Evolutionary conservation across 2,329 filamentous ascomycete genomes (phyloP), one percentile per base, ranked within the genome.

Genomic region (Cordyceps tenuipes): DNA sequence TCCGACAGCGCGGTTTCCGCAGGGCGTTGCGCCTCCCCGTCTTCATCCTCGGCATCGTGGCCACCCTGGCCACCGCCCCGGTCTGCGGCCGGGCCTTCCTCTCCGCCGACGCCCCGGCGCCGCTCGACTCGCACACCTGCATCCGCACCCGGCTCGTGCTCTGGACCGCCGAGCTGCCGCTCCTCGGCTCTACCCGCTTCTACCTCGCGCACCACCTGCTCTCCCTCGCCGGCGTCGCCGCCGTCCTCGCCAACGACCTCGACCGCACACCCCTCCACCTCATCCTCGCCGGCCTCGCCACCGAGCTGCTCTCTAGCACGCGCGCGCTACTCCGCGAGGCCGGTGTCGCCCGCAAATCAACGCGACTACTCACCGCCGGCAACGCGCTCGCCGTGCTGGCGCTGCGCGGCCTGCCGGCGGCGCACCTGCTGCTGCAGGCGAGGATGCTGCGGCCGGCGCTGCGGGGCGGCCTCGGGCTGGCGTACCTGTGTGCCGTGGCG

Each of bases 101-200:
- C 19, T 57, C 47, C 1, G 62, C 59, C 12, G 29, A 13, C 6
- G 34, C 51, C 15, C n/a, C 51, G 6, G 47, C 44, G 48, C 34
- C 63, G 8, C n/a, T 51, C 13, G 15, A 34, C n/a, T 60, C 52
- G 23, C 59, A 58, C 12, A 19, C 61, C 21, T 65, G 64, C 15
- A 43, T 65, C 1, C 49, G 50, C 17, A 61, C 63, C 17, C 57
- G 63, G 12, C 29, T 36, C 6, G 23, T 61, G 2, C 60, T 65
- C 4, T 65, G 64, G 64, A 43, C 52, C 10, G 63, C 64, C 9
- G 64, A 65, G 52, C 12, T 63, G 29, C 61, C 63, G 2, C 36
- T 62, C 0, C 58, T 65, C 23, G 48, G 63, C 52, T 60, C 46
- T 44, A 61, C 61, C 1, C 43, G 43, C 5, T 63, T 63, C 12